phyloP scores from a whole-genome alignment of 169 alveolate species.

The Babesia sp. region DNA sequence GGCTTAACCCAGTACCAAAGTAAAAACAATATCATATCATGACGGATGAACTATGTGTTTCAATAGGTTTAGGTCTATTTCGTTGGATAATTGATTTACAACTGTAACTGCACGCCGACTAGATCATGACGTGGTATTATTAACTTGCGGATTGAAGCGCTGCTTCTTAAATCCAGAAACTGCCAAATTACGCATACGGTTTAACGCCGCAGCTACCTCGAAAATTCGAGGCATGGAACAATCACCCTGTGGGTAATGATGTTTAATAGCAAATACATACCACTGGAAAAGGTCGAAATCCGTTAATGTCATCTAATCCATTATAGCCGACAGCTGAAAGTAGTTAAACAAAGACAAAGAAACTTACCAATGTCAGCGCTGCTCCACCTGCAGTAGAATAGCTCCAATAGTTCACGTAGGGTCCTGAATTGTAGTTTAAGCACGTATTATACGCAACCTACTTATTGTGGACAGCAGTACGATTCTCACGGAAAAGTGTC shows the following conservation, averaged over 20 bases:
- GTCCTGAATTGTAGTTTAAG: constrained; percentile 5
- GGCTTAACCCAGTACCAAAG: constrained; percentile 88
- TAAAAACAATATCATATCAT: no score
- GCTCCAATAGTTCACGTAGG: constrained; percentile 47
- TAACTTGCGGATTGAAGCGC: constrained; percentile 12
- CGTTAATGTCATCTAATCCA: constrained; percentile 65
- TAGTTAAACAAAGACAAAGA: neutral
- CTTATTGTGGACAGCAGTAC: constrained; percentile 10
- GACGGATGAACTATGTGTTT: no score
- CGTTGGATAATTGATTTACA: no score
- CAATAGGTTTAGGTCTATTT: no score
- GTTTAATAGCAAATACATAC: constrained; percentile 4
- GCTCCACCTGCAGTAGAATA: constrained; percentile 47
- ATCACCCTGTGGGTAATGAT: constrained; percentile 45
- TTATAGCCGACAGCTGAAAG: constrained; percentile 26
- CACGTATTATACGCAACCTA: neutral
- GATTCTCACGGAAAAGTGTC: constrained; percentile 24
- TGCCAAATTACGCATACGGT: constrained; percentile 39
- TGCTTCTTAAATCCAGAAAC: constrained; percentile 19
- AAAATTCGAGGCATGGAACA: constrained; percentile 67
- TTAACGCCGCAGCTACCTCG: constrained; percentile 66
- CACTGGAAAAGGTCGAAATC: constrained; percentile 60
- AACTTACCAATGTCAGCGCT: neutral
- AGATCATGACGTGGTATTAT: neutral
- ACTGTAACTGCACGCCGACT: no score